phyloP scores from a whole-genome alignment of 2,329 filamentous ascomycete species.

The Colletotrichum navitas region DNA sequence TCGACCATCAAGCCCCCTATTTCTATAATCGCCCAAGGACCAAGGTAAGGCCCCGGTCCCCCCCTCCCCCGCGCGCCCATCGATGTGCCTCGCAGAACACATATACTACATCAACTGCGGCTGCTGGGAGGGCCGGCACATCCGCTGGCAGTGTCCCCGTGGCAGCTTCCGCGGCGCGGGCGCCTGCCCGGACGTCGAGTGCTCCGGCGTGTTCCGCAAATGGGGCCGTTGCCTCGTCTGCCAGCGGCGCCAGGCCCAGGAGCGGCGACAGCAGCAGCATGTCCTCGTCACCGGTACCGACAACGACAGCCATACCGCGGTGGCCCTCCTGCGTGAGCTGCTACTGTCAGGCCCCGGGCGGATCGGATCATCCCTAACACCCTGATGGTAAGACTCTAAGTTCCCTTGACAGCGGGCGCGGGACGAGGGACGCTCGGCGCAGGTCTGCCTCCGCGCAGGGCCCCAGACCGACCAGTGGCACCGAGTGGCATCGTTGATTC shows the following conservation, averaged over 20 bases:
- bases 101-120: slow-evolving; percentile 36
- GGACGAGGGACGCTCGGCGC: neutral
- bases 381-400: neutral
- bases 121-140: slow-evolving; percentile 33
- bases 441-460: too few relatives aligned
- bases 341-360: neutral
- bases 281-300: slow-evolving; percentile 47
- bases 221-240: slow-evolving; percentile 35
- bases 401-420: neutral
- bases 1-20: neutral
- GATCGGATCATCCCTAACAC: neutral
- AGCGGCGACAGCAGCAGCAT: neutral
- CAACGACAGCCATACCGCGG: slow-evolving; percentile 22
- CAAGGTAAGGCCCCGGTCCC: neutral
- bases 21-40: neutral
- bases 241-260: slow-evolving; percentile 21
- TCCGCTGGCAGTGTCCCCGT: slow-evolving; percentile 25
- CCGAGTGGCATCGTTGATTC: neutral
- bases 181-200: slow-evolving; percentile 17
- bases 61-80: neutral
- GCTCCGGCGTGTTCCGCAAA: slow-evolving; percentile 34
- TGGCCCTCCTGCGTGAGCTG: slow-evolving; percentile 4
- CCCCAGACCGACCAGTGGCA: neutral
- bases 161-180: neutral
- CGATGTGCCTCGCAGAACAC: slow-evolving; percentile 41